Evolutionary conservation across 805 yeast species (phyloP).

Genomic region (Candida gorgasii): DNA sequence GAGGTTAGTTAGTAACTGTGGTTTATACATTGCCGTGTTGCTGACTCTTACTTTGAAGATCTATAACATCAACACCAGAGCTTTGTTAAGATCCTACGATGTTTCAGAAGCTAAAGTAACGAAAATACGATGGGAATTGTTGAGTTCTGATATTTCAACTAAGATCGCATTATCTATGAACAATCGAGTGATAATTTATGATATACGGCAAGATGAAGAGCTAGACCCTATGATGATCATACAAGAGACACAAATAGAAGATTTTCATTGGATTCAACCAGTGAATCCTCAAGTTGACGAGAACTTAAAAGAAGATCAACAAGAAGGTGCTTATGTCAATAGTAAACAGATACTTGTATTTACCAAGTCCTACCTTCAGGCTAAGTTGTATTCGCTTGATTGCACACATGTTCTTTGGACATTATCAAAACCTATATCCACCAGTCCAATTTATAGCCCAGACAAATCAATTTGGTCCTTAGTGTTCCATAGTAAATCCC

Average conservation of each 20-base stretch:
- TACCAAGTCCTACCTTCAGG: conserved; percentile 26
- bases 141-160: conserved; percentile 15
- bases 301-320: conserved; percentile 11
- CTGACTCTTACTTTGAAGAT: conserved; percentile 12
- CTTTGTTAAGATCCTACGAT: conserved; percentile 11
- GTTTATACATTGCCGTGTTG: conserved; percentile 2
- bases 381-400: conserved; percentile 38
- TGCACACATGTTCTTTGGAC: conserved; percentile 33
- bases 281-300: not conserved
- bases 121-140: conserved; percentile 15
- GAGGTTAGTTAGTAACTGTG: conserved; percentile 9
- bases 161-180: conserved; percentile 33
- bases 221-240: conserved; percentile 37
- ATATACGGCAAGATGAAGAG: conserved; percentile 18
- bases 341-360: conserved; percentile 35
- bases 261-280: conserved; percentile 38
- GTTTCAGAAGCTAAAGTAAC: conserved; percentile 5
- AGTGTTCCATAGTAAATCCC: conserved; percentile 14
- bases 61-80: conserved; percentile 1
- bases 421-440: conserved; percentile 32
- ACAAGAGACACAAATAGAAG: conserved; percentile 31
- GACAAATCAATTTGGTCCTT: conserved; percentile 31
- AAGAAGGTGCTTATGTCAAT: conserved; percentile 32
- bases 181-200: conserved; percentile 24
- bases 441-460: conserved; percentile 14